Base-by-base conservation (phyloP, 805 yeast species). In the Candida broadrunensis region DNA sequence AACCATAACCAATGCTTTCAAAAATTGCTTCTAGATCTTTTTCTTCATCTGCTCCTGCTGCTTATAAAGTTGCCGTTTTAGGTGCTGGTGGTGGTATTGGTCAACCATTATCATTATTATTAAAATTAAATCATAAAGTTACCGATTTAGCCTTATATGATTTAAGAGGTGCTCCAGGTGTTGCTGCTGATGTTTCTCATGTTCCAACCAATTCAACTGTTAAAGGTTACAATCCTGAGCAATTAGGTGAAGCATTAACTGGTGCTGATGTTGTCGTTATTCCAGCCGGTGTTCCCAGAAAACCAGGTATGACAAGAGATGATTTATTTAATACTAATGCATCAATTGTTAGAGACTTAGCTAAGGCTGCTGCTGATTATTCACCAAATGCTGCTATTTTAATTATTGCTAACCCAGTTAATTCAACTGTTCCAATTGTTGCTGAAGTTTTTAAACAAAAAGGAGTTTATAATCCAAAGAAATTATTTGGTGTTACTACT, bases 251-350 rank as follows among this genome's bases (percentile, higher is more conserved):
- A 42, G 95, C 97, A 15, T 71, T 90, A 54, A 70, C 76, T 38
- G 89, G 83, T 37, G 79, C 96, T 38, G 95, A 89, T 55, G 82
- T 90, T 45, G 90, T 90, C 39, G 78, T 90, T 44, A 87, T 90
- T 68, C 97, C 97, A 62, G 97, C 97, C 43, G 97, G 97, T 76
- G 95, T 90, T 44, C 97, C 95, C 75, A 87, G 95, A 81, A 90
- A 89, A 76, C 97, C 97, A 54, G 97, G 97, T 68, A 90, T 90
- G 97, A 88, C 97, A 61, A 86, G 97, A 77, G 97, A 90, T 66
- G 97, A 90, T 65, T 77, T 90, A 58, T 90, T 90, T 83, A 84
- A 87, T 77, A 90, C 95, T 75, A 90, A 90, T 62, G 97, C 97
- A 39, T 84, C 95, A 38, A 90, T 90, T 66, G 97, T 90, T 49